Evolutionary conservation across 2,329 filamentous ascomycete species (phyloP).

Genomic region (Annulohypoxylon truncatum): DNA sequence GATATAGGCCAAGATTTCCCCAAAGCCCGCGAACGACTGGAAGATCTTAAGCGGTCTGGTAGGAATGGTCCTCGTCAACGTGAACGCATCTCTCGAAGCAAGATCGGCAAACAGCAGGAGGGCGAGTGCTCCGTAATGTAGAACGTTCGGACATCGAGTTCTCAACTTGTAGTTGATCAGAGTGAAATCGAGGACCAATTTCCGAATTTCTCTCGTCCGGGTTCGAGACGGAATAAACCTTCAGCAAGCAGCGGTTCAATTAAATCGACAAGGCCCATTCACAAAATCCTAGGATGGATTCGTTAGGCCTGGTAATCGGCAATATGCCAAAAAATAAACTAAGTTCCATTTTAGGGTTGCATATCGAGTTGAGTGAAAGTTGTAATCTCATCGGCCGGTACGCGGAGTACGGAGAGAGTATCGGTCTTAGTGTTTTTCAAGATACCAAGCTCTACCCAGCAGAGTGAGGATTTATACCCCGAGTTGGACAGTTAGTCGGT

Average conservation of each 20-base stretch:
- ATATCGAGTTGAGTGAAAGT: slow-evolving; percentile 14
- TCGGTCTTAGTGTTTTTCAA: slow-evolving; percentile 5
- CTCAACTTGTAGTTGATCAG: slow-evolving; percentile 3
- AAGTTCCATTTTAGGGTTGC: background rate
- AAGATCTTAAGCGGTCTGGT: slow-evolving; percentile 87
- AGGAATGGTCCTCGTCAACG: slow-evolving; percentile 77
- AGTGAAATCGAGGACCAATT: background rate
- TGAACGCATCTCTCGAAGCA: slow-evolving; percentile 83
- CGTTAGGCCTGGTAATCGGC: background rate
- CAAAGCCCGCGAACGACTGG: slow-evolving; percentile 90
- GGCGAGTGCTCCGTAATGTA: slow-evolving; percentile 90
- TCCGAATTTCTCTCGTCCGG: background rate
- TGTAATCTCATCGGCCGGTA: background rate
- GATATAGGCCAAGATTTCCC: slow-evolving; percentile 87
- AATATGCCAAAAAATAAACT: background rate
- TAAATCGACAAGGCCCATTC: slow-evolving; percentile 13
- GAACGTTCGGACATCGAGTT: slow-evolving; percentile 38
- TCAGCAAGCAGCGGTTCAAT: background rate
- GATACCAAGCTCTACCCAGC: slow-evolving; percentile 22
- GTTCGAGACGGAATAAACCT: background rate
- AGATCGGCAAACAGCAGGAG: slow-evolving; percentile 85
- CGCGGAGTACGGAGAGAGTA: background rate
- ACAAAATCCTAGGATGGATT: background rate
- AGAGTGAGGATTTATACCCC: slow-evolving; percentile 17
- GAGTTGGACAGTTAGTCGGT: slow-evolving; percentile 5